Evolutionary conservation across 805 yeast genomes (phyloP).

Genomic region (Candida incommunis): DNA sequence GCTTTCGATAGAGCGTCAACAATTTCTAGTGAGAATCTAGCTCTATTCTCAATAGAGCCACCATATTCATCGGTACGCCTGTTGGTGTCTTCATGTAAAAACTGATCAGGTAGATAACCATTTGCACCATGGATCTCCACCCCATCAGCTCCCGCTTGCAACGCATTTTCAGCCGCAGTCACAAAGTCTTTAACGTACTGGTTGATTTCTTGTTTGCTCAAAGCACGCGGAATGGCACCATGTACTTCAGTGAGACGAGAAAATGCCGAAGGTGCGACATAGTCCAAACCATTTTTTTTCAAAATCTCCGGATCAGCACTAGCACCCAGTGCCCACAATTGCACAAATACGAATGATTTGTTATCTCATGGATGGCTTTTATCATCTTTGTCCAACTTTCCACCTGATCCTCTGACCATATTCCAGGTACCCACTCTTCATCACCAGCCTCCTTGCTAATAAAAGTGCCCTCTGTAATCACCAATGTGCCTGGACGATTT

Average conservation of each 20-base stretch:
- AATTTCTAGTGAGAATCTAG: slow-evolving; percentile 33
- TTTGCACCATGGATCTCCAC: slow-evolving; percentile 55
- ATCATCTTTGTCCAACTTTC: slow-evolving; percentile 24
- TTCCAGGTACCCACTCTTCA: slow-evolving; percentile 20
- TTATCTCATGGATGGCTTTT: slow-evolving; percentile 33
- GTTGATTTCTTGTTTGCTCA: slow-evolving; percentile 27
- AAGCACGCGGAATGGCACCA: slow-evolving; percentile 13
- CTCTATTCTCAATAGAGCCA: slow-evolving; percentile 46
- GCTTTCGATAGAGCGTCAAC: slow-evolving; percentile 26
- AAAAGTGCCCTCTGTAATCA: slow-evolving; percentile 44
- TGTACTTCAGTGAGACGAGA: slow-evolving; percentile 4
- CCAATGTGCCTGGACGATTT: slow-evolving; percentile 34
- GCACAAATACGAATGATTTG: slow-evolving; percentile 25
- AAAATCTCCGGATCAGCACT: slow-evolving; percentile 26
- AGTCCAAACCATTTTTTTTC: slow-evolving; percentile 24
- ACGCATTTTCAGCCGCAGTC: slow-evolving; percentile 36
- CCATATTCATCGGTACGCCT: slow-evolving; percentile 50
- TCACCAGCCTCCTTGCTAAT: slow-evolving; percentile 29
- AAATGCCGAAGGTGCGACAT: slow-evolving; percentile 27
- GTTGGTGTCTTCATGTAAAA: slow-evolving; percentile 33
- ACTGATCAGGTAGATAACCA: slow-evolving; percentile 40
- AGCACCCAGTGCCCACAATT: slow-evolving; percentile 34
- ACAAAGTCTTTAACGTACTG: slow-evolving; percentile 29
- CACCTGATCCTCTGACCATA: slow-evolving; percentile 17
- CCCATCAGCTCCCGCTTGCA: slow-evolving; percentile 44